Evolutionary conservation across 2,329 filamentous ascomycete species (phyloP), one percentile per base, ranked within the genome.

Genomic region (Epichloe elymi): DNA sequence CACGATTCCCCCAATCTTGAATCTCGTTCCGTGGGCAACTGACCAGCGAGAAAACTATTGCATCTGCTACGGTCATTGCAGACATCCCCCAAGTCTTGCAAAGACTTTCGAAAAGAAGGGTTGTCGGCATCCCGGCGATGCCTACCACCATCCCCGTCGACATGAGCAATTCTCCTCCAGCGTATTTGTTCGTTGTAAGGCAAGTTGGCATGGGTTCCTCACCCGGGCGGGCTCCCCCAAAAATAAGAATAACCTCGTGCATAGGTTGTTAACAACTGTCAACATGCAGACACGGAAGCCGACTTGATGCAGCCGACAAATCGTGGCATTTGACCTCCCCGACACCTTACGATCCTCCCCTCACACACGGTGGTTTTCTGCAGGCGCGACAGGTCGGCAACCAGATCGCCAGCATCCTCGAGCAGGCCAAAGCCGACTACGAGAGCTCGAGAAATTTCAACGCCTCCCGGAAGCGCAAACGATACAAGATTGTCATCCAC

Each of bases 301-400:
- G 93, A 58, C 83, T 98, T 52, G 93, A 98, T 67, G 88, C 88
- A 51, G 89, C 90, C 55, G 90, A 98, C 74, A 89, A 90, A 65
- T 82, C 88, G 66, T 98, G 93, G 93, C 88, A 96, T 67, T 77
- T 95, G 50, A 86, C 86, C 33, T 95, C 93, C 5, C 86, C 90
- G 1, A 90, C 88, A 5, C 93, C 93, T 2, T 98, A 97, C 73
- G 91, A 98, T 58, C 88, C 93, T 57, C 93, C 75, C 47, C 75
- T 98, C 52, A 95, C 90, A 3, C 97, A 96, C 64, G 87, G 88
- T 58, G 93, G 93, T 57, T 96, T 93, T 86, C 80, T 84, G 14
- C 93, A 97, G 67, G 84, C 86, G 50, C 83, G 86, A 59, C 80
- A 83, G 5, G 78, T 96, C 23, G 93, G 93, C 15, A 76, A 82